These are phyloP conservation scores for Russula griseocarnosa DNA, from an alignment of 768 basidiomycete genomes.

Conservation along the genomic window DNA sequence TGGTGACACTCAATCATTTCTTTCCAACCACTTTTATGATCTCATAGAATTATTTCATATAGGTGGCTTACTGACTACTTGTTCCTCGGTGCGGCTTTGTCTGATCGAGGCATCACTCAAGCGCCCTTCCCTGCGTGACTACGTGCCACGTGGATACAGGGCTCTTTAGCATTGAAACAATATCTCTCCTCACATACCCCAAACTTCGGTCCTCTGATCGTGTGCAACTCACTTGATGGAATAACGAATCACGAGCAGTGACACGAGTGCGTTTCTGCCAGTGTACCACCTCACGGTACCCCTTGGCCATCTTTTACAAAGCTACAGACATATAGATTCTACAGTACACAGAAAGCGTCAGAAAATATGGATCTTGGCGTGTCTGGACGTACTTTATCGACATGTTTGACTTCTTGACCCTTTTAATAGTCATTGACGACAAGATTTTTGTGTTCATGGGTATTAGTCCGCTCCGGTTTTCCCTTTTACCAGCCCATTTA, in stretches of 20 bases:
- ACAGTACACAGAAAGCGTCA: conserved; percentile 95
- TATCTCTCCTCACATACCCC: conserved; percentile 92
- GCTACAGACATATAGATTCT: conserved; percentile 92
- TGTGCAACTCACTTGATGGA: conserved; percentile 94
- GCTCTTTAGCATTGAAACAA: conserved; percentile 96
- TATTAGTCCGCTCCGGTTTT: conserved; percentile 47
- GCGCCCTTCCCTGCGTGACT: conserved; percentile 52
- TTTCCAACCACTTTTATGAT: conserved; percentile 94
- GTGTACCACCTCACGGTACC: conserved; percentile 7
- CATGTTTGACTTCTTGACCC: conserved; percentile 98
- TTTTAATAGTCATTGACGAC: conserved; percentile 98
- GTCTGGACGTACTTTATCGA: conserved; percentile 99
- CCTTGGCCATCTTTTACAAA: conserved; percentile 5
- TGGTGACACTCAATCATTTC: conserved; percentile 36
- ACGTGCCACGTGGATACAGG: conserved; percentile 98
- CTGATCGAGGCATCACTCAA: conserved; percentile 14
- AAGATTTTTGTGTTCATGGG: conserved; percentile 97
- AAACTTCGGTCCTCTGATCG: conserved; percentile 96
- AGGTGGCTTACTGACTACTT: conserved; percentile 98
- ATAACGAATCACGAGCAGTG: conserved; percentile 96
- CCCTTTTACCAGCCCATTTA: conserved; percentile 17
- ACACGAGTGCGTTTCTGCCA: conserved; percentile 84
- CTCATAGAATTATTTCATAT: conserved; percentile 98
- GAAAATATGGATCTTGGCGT: conserved; percentile 92
- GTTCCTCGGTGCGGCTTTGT: conserved; percentile 73